Base-by-base conservation (phyloP, 257 asterid species). In the Primulina tabacum region DNA sequence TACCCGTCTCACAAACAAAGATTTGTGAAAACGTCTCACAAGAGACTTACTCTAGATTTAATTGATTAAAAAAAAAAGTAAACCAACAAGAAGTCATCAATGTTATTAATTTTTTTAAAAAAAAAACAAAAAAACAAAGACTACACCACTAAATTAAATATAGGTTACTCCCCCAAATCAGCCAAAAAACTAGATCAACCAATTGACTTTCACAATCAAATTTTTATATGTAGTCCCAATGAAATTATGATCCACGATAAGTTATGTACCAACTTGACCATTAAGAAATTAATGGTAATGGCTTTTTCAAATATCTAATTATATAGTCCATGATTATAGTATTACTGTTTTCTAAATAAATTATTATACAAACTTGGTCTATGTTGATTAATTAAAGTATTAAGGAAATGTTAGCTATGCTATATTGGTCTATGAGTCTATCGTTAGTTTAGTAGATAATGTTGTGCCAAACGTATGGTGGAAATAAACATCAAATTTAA, bases 171-270 rank as follows among this genome's bases (percentile, higher is more conserved):
- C n/a, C 34, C 68, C 62, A 70, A 65, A 75, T 70, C 75, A 37
- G 26, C 59, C 33, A 65, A 30, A 58, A 21, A 21, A 21, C 84
- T 61, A 73, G 74, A 76, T 61, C 77, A 7, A 73, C 83, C 81
- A 81, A 78, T 78, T 8, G 67, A 70, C 64, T 60, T 66, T 59
- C 59, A 53, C n/a, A 29, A 72, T 52, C 53, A 62, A 26, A 65
- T 69, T 76, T 9, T 59, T 47, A n/a, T 10, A 38, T 71, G 34
- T 0, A 26, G 55, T 50, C 58, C 35, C 35, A 21, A 52, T 55
- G 0, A 17, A 38, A 77, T 60, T 52, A 34, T 37, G 66, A 75
- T 74, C 62, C 73, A 47, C 55, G 29, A 17, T 14, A 52, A 55
- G 55, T 79, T 35, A 11, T 68, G 52, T 18, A 52, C 77, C 60